Evolutionary conservation across 129 eudicot genomes (phyloP), one percentile per base, ranked within the genome.

Genomic region (Chrysanthemum makinoi): DNA sequence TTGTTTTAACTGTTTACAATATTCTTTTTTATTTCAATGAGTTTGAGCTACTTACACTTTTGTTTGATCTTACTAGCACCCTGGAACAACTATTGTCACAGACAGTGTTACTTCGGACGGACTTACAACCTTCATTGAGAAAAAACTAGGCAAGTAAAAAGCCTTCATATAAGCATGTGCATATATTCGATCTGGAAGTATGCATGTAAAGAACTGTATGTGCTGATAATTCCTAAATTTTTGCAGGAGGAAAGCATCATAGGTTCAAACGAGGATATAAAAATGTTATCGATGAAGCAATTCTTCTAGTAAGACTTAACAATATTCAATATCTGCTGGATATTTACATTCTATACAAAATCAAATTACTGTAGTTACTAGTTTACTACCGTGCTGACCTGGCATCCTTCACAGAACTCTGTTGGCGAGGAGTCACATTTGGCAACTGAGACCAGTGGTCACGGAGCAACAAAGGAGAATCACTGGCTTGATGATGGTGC

Each of bases 401-500:
- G 53, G 9, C 72, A 5, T 52, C 65, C 18, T 55, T 61, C 13
- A 52, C 86, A 94, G 99, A 94, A 94, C 75, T 80, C 91, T n/a
- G 80, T 82, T 77, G 99, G 97, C n/a, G 99, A 83, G 73, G 99
- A 94, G 82, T 87, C 99, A 55, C 91, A 94, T 82, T 81, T 94
- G 80, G 99, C 99, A 54, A 94, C 90, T 28, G 99, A 94, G 81
- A 94, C 99, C 70, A 94, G 99, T 81, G 99, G 99, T 44, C 99
- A 94, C 81, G 99, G 99, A 51, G 99, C 99, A 47, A 93, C 90
- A 6, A 94, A 94, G 92, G 99, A 94, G 86, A 94, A 94, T 81
- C 87, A 94, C 68, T 94, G 99, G 99, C 99, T 94, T 64, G 99
- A 94, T 76, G 99, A 94, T 79, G 99, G 99, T 59, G 99, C 99